Conservation (phyloP, 768 basidiomycete genomes). For the button mushroom (Agaricus bisporus) region DNA sequence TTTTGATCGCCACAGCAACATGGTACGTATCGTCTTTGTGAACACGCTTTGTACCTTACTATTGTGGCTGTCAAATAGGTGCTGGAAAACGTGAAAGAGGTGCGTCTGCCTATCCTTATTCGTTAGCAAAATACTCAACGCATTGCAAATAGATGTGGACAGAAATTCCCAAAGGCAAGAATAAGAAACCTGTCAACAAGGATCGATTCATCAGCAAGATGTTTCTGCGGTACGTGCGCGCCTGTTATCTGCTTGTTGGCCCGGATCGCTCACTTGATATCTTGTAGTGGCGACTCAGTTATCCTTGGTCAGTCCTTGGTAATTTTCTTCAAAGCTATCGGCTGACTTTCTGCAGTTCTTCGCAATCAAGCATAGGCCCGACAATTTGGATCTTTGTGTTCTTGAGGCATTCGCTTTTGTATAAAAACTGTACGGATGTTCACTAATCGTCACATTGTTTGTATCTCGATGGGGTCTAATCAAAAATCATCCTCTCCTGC, state of each 20-base stretch:
- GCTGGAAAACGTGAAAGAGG: slow-evolving; percentile 98
- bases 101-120: slow-evolving; percentile 20
- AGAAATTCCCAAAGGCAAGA: slow-evolving; percentile 94
- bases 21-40: slow-evolving; percentile 50
- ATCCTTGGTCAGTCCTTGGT: slow-evolving; percentile 72
- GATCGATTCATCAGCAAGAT: slow-evolving; percentile 99
- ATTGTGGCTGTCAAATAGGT: slow-evolving; percentile 44
- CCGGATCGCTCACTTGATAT: slow-evolving; percentile 5
- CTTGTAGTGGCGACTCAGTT: slow-evolving; percentile 86
- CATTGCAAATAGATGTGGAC: slow-evolving; percentile 88
- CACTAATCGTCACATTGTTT: slow-evolving; percentile 3
- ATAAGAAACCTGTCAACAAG: slow-evolving; percentile 98
- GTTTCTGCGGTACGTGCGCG: slow-evolving; percentile 68
- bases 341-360: slow-evolving; percentile 48
- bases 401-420: slow-evolving; percentile 15
- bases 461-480: neutral
- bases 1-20: slow-evolving; percentile 97
- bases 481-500: slow-evolving; percentile 1
- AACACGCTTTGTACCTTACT: slow-evolving; percentile 2
- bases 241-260: slow-evolving; percentile 17
- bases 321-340: slow-evolving; percentile 19
- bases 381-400: neutral
- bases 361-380: slow-evolving; percentile 58
- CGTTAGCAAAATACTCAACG: neutral
- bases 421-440: neutral